phyloP scores from a whole-genome alignment of 202 grass and related monocot species.

The Setaria viridis region DNA sequence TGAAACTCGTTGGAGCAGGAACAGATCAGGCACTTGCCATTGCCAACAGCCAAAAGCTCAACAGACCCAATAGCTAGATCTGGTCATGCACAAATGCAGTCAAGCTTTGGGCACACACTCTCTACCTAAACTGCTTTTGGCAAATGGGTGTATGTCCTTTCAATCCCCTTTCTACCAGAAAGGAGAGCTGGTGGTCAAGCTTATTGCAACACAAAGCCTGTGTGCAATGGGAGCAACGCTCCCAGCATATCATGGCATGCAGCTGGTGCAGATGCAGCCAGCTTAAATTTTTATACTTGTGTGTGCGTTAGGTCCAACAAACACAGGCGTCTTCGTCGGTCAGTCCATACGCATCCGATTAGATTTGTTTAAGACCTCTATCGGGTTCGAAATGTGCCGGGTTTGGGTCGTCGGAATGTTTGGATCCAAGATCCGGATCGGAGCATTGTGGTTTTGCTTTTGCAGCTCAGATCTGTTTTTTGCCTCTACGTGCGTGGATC shows the following conservation, averaged over 20 bases:
- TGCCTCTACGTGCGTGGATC: conserved; percentile 24
- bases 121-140: conserved; percentile 4
- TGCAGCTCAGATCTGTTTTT: conserved; percentile 36
- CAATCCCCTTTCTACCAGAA: neutral
- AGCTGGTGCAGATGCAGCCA: neutral
- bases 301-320: conserved; percentile 45
- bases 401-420: neutral
- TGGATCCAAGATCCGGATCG: conserved; percentile 7
- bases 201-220: neutral
- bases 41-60: neutral
- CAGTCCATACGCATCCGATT: conserved; percentile 10
- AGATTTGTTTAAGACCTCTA: conserved; percentile 1
- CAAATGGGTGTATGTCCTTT: neutral
- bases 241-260: neutral
- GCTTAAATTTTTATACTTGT: neutral
- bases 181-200: neutral
- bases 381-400: neutral
- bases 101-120: neutral
- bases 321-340: conserved; percentile 3
- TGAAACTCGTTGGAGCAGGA: too few species aligned
- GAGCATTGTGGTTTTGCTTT: neutral
- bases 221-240: neutral
- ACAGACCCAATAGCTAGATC: neutral
- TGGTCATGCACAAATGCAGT: neutral
- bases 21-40: neutral